These are phyloP conservation scores for Huntiella abstrusa DNA, from an alignment of 2,329 filamentous ascomycete genomes.

Conservation along the genomic window DNA sequence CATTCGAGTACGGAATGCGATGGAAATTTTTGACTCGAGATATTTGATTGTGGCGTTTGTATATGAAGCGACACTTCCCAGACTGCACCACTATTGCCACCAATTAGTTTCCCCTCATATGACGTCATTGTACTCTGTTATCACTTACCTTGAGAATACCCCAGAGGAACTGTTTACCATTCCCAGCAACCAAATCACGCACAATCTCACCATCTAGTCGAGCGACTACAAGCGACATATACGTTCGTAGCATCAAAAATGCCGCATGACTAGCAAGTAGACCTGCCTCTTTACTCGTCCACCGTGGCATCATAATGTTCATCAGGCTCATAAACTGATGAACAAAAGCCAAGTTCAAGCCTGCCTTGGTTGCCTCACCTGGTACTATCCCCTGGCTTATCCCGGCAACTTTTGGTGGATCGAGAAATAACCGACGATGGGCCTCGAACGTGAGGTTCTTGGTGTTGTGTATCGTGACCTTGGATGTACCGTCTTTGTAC, in stretches of 20 bases:
- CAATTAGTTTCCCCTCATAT: background rate
- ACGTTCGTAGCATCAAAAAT: conserved; percentile 82
- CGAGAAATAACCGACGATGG: conserved; percentile 79
- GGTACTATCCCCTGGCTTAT: conserved; percentile 60
- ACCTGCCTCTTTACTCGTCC: conserved; percentile 89
- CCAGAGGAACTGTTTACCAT: conserved; percentile 72
- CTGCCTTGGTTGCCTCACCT: conserved; percentile 77
- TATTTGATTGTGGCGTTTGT: conserved; percentile 99
- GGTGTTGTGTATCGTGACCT: conserved; percentile 77
- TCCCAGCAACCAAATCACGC: conserved; percentile 83
- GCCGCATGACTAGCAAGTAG: conserved; percentile 72
- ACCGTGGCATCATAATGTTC: conserved; percentile 93
- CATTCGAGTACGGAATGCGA: conserved; percentile 85
- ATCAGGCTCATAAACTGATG: conserved; percentile 92
- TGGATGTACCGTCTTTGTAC: conserved; percentile 70
- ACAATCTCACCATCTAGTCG: conserved; percentile 91
- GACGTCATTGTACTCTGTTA: background rate
- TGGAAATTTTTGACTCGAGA: conserved; percentile 92
- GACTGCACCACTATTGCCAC: conserved; percentile 57
- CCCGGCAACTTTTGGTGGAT: conserved; percentile 68
- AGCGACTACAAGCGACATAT: conserved; percentile 82
- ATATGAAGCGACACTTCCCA: conserved; percentile 85
- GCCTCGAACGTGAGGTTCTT: conserved; percentile 93
- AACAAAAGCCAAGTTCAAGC: conserved; percentile 83
- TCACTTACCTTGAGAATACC: conserved; percentile 56